Conservation (phyloP, 164 flowering plant species). For the Magnolia officinalis region DNA sequence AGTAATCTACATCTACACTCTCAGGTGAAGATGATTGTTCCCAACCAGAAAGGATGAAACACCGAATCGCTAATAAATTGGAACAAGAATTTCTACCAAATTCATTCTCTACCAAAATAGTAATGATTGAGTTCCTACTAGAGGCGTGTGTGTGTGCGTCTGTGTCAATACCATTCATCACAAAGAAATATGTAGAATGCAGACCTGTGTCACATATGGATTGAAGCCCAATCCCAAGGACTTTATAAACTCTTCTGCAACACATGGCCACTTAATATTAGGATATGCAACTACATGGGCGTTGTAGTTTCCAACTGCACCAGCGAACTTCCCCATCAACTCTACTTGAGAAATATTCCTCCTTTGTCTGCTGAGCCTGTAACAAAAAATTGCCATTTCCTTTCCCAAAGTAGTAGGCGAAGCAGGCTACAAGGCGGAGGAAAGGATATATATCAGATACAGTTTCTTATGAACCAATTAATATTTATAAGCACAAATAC, state of each 20-base stretch:
- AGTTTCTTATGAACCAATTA: not conserved
- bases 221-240: slow-evolving; percentile 86
- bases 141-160: not conserved
- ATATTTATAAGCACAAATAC: not conserved
- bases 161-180: not conserved
- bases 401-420: slow-evolving; percentile 93
- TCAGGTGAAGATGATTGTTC: too few relatives aligned
- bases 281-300: slow-evolving; percentile 95
- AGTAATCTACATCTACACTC: too few relatives aligned
- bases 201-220: slow-evolving; percentile 91
- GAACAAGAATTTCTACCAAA: not conserved
- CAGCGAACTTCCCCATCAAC: slow-evolving; percentile 88
- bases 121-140: not conserved
- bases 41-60: too few relatives aligned
- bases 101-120: not conserved
- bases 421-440: slow-evolving; percentile 56
- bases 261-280: slow-evolving; percentile 61
- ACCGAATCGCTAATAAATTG: too few relatives aligned
- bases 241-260: slow-evolving; percentile 80
- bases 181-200: slow-evolving; percentile 1
- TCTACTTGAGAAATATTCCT: slow-evolving; percentile 45
- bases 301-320: slow-evolving; percentile 95
- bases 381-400: slow-evolving; percentile 81
- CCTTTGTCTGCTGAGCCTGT: slow-evolving; percentile 67
- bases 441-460: not conserved